These are phyloP conservation scores for Aspergillus steynii DNA, from an alignment of 495 filamentous ascomycete species.

Conservation along the genomic window DNA sequence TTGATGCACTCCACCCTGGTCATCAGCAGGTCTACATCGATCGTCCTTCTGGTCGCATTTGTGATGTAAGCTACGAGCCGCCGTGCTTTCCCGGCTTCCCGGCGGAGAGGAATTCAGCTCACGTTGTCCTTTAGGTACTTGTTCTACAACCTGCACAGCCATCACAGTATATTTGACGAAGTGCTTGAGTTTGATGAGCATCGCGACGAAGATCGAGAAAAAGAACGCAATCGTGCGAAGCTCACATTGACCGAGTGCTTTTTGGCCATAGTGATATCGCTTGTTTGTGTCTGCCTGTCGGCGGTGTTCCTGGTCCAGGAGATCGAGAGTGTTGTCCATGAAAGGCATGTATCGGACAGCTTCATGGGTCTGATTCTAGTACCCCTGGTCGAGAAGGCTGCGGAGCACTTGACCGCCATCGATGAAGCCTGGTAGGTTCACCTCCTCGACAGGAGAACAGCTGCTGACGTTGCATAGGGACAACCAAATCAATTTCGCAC, in stretches of 20 bases:
- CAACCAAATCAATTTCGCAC: slow-evolving; percentile 74
- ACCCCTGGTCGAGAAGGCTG: slow-evolving; percentile 87
- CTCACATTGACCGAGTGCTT: slow-evolving; percentile 77
- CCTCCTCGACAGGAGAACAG: not conserved
- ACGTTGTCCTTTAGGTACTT: slow-evolving; percentile 56
- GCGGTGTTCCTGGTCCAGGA: slow-evolving; percentile 80
- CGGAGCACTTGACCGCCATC: slow-evolving; percentile 85
- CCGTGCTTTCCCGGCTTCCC: not conserved
- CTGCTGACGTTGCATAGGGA: slow-evolving; percentile 30
- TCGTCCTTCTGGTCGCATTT: slow-evolving; percentile 80
- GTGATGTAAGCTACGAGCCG: slow-evolving; percentile 39
- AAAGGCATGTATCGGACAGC: slow-evolving; percentile 67
- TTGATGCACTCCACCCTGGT: slow-evolving; percentile 54
- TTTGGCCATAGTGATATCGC: slow-evolving; percentile 63
- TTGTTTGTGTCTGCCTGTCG: slow-evolving; percentile 76
- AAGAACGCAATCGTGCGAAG: slow-evolving; percentile 64
- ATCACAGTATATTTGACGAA: slow-evolving; percentile 76
- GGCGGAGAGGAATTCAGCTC: slow-evolving; percentile 5
- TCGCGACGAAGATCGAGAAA: slow-evolving; percentile 66
- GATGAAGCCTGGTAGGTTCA: slow-evolving; percentile 81
- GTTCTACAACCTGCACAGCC: slow-evolving; percentile 79
- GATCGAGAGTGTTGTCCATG: slow-evolving; percentile 70
- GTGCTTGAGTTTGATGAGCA: slow-evolving; percentile 71
- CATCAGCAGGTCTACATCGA: slow-evolving; percentile 73
- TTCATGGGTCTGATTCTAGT: slow-evolving; percentile 74